A percentile compares a stretch with the other conserved stretches of the same genome.
Conservation (phyloP, 768 basidiomycete genomes). For the Hypholoma fasciculare region DNA sequence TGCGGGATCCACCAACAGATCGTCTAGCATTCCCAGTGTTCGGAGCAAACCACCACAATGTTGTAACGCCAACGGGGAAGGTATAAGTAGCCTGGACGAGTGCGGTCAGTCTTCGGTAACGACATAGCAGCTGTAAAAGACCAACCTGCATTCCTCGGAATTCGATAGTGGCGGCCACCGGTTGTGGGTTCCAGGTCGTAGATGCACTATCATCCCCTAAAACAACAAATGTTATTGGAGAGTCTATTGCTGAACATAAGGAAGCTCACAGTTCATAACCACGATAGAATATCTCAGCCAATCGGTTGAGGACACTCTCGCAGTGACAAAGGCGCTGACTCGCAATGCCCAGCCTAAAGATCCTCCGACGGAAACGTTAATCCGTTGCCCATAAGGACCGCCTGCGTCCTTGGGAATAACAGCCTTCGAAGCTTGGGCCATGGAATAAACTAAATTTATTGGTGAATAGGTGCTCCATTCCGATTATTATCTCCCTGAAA, state of each 20-base stretch:
- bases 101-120: background rate
- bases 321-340: conserved; percentile 69
- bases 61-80: conserved; percentile 75
- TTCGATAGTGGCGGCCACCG: conserved; percentile 60
- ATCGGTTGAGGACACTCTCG: conserved; percentile 50
- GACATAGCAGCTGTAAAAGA: background rate
- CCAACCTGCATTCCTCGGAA: conserved; percentile 62
- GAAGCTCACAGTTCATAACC: conserved; percentile 63
- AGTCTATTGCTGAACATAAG: background rate
- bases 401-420: conserved; percentile 66
- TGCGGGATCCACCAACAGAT: background rate
- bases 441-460: conserved; percentile 52
- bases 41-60: conserved; percentile 50
- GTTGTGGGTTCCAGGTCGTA: conserved; percentile 54
- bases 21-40: conserved; percentile 7
- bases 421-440: conserved; percentile 77
- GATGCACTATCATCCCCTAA: conserved; percentile 49
- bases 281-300: conserved; percentile 70
- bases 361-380: conserved; percentile 64
- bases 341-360: conserved; percentile 53
- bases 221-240: background rate
- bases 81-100: conserved; percentile 59
- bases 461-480: background rate
- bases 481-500: background rate
- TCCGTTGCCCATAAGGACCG: conserved; percentile 69